These are phyloP conservation scores for Tolypocladium ovalisporum DNA, from an alignment of 2,329 filamentous ascomycete species.

Conservation along the genomic window DNA sequence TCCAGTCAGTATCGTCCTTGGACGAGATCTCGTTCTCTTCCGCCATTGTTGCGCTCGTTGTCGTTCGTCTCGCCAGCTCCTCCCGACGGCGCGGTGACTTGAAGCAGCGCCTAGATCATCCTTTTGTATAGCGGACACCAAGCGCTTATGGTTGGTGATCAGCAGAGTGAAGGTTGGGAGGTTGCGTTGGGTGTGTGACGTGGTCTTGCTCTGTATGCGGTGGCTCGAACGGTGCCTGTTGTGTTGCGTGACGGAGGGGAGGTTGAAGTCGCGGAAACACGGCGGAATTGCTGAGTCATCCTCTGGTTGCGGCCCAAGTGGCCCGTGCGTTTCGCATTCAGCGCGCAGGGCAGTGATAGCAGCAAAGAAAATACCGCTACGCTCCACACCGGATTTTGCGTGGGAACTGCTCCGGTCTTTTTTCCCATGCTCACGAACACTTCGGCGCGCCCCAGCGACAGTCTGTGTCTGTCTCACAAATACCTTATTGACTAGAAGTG, in stretches of 20 bases:
- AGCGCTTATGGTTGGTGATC: not conserved
- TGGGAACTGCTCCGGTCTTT: not conserved
- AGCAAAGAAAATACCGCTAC: not conserved
- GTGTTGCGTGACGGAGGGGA: not conserved
- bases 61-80: constrained; percentile 4
- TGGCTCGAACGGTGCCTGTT: not conserved
- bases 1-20: constrained; percentile 23
- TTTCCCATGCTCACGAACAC: too few relatives aligned
- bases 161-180: not conserved
- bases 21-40: constrained; percentile 22
- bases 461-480: too few relatives aligned
- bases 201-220: not conserved
- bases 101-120: not conserved
- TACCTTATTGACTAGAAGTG: too few relatives aligned
- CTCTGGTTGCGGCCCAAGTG: not conserved
- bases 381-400: not conserved
- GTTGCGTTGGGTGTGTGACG: not conserved
- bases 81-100: not conserved
- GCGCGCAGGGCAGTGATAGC: too few relatives aligned
- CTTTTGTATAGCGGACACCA: not conserved
- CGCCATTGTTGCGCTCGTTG: constrained; percentile 17
- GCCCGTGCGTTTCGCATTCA: not conserved
- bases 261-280: not conserved
- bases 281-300: not conserved
- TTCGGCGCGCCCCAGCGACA: too few relatives aligned